phyloP scores from a whole-genome alignment of 106 monocot genomes.

The Phalaenopsis equestris region DNA sequence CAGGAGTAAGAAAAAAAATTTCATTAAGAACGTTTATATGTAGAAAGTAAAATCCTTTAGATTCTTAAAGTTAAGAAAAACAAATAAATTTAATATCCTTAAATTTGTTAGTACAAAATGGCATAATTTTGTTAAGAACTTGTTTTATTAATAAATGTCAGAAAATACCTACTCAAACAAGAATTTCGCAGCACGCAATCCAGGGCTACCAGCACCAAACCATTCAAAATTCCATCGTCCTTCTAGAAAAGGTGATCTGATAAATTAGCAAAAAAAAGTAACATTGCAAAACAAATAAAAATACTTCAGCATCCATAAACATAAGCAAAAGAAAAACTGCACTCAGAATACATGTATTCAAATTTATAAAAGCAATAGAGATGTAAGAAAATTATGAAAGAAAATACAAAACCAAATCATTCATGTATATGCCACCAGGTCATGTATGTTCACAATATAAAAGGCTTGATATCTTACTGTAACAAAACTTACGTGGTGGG shows the following conservation, averaged over 20 bases:
- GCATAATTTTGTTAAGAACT: not conserved
- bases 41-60: not conserved
- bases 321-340: not conserved
- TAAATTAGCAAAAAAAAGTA: constrained; percentile 1
- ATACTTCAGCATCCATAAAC: not conserved
- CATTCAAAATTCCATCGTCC: constrained; percentile 98
- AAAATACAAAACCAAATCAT: not conserved
- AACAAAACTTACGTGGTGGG: constrained; percentile 77
- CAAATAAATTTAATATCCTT: not conserved
- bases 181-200: constrained; percentile 61
- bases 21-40: not conserved
- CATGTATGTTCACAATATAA: not conserved
- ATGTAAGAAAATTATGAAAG: not conserved
- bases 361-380: not conserved
- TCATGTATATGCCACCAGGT: not conserved
- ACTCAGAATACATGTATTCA: not conserved
- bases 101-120: not conserved
- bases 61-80: not conserved
- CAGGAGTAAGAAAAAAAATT: not conserved
- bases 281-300: not conserved
- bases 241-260: constrained; percentile 89
- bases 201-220: constrained; percentile 84
- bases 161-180: constrained; percentile 81
- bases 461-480: not conserved
- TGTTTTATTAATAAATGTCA: not conserved